Evolutionary conservation across 139 green algal genomes (phyloP).

Genomic region (Micractinium conductrix): DNA sequence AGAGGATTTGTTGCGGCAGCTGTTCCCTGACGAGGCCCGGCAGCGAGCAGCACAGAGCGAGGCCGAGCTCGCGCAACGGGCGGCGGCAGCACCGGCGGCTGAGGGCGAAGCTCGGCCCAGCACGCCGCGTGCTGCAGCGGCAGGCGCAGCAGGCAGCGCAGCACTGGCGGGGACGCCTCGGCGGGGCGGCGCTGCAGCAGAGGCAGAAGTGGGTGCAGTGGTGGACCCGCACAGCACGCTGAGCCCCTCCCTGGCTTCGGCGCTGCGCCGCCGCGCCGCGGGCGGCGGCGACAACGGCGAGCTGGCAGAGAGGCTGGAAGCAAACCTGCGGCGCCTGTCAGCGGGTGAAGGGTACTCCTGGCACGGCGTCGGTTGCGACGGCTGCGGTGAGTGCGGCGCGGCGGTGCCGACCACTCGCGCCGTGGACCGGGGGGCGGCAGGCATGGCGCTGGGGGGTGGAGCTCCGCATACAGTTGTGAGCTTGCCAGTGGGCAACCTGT

Average conservation of each 20-base stretch:
- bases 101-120: too few species aligned
- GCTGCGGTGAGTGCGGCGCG: slow-evolving; percentile 21
- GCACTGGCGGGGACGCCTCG: not conserved
- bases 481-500: too few species aligned
- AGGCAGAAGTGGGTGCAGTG: not conserved
- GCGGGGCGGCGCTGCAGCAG: not conserved
- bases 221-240: not conserved
- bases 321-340: not conserved
- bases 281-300: not conserved
- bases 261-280: not conserved
- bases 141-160: not conserved
- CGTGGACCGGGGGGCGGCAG: too few species aligned
- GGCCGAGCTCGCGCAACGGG: not conserved
- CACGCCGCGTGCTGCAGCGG: too few species aligned
- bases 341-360: slow-evolving; percentile 28
- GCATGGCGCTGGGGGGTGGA: too few species aligned
- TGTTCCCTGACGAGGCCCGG: slow-evolving; percentile 31
- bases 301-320: slow-evolving; percentile 2
- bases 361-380: slow-evolving; percentile 48
- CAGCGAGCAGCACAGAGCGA: not conserved
- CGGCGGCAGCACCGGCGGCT: not conserved
- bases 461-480: too few species aligned
- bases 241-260: slow-evolving; percentile 16
- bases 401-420: not conserved
- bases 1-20: slow-evolving; percentile 36